Percentiles rank a stretch among this genome's conserved stretches.
These are phyloP conservation scores for Xylariaceae sp. DNA, from an alignment of 2,329 filamentous ascomycete genomes.

Conservation along the genomic window DNA sequence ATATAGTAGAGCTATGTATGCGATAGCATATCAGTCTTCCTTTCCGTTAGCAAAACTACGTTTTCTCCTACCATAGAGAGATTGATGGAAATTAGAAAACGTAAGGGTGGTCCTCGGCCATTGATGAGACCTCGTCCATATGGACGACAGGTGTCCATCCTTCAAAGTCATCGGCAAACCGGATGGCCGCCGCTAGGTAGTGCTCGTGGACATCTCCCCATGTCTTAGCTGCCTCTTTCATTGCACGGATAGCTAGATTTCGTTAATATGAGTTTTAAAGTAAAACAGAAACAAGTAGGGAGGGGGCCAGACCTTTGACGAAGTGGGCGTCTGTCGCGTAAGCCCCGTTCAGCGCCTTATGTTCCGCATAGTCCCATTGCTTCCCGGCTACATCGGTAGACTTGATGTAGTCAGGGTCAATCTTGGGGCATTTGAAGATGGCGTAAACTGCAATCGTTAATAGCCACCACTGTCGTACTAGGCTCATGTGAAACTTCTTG, in stretches of 20 bases:
- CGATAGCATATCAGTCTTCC: not conserved
- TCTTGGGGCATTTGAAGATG: conserved; percentile 63
- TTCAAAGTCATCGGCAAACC: conserved; percentile 67
- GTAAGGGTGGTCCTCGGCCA: not conserved
- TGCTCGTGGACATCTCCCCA: conserved; percentile 65
- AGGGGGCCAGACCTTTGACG: conserved; percentile 61
- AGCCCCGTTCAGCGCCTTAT: conserved; percentile 63
- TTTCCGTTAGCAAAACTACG: not conserved
- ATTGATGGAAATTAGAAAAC: not conserved
- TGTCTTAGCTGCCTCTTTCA: conserved; percentile 67
- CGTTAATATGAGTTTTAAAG: conserved; percentile 14
- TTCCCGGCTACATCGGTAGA: conserved; percentile 56
- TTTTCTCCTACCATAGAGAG: not conserved
- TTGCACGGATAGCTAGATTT: conserved; percentile 58
- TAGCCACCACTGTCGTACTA: conserved; percentile 88
- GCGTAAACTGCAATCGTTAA: conserved; percentile 75
- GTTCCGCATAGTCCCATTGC: conserved; percentile 71
- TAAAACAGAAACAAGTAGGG: not conserved
- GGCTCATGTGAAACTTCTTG: conserved; percentile 60
- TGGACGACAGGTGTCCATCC: conserved; percentile 52
- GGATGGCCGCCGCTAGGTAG: conserved; percentile 64
- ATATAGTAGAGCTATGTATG: not conserved
- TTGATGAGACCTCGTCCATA: not conserved
- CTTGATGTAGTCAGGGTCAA: conserved; percentile 61
- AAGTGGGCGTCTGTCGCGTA: conserved; percentile 74